Conservation (phyloP, 306 rosid genomes). For the Pyrus betulifolia region DNA sequence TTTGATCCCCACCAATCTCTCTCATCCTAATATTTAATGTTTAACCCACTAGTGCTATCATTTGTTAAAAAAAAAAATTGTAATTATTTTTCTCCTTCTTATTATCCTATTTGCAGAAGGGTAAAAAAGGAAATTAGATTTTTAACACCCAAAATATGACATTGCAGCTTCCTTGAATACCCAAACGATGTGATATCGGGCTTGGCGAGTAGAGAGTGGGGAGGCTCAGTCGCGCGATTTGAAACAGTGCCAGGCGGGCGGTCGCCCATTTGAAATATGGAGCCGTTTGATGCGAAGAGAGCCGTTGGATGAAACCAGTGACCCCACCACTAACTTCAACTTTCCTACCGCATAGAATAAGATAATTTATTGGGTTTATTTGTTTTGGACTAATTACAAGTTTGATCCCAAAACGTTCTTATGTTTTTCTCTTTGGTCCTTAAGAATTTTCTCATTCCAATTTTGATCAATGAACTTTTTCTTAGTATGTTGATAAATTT, state of each 20-base stretch:
- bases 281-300: not conserved
- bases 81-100: not conserved
- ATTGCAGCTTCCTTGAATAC: not conserved
- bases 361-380: not conserved
- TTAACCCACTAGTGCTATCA: no score
- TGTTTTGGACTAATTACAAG: not conserved
- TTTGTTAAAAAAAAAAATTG: not conserved
- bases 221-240: not conserved
- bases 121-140: not conserved
- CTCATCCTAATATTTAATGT: no score
- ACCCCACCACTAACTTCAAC: slow-evolving; percentile 2
- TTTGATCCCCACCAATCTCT: no score
- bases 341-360: not conserved
- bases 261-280: not conserved
- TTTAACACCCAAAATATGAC: not conserved
- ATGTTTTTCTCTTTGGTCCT: not conserved
- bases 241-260: not conserved
- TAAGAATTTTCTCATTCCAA: not conserved
- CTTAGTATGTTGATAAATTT: no score
- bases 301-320: not conserved
- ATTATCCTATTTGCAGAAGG: not conserved
- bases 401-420: no score
- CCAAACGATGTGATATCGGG: not conserved
- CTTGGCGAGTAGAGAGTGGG: not conserved
- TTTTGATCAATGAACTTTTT: no score